Evolutionary conservation across 2,329 filamentous ascomycete species (phyloP).

Genomic region (Alternaria triticimaculans): DNA sequence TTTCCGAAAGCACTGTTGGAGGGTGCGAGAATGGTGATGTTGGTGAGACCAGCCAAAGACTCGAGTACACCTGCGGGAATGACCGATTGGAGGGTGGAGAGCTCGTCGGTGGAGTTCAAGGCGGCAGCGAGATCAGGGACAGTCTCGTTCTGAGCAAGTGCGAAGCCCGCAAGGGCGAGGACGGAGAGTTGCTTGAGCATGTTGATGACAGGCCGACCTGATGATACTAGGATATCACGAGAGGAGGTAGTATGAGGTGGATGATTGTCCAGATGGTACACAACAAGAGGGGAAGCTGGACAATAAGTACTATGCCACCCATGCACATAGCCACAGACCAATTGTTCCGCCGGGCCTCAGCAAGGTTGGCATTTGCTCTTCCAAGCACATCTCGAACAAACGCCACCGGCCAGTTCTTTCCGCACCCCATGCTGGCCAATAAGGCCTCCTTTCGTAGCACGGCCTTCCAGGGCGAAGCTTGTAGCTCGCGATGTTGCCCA

Average conservation of each 20-base stretch:
- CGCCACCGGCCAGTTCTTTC: slow-evolving; percentile 12
- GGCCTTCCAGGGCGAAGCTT: slow-evolving; percentile 18
- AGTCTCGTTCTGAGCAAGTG: slow-evolving; percentile 36
- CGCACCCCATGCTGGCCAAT: slow-evolving; percentile 24
- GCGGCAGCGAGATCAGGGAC: slow-evolving; percentile 25
- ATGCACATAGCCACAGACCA: slow-evolving; percentile 9
- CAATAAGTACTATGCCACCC: slow-evolving; percentile 24
- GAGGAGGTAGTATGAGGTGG: not conserved
- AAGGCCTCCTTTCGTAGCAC: slow-evolving; percentile 16
- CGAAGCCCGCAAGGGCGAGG: slow-evolving; percentile 44
- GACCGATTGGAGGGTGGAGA: slow-evolving; percentile 45
- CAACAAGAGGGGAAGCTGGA: slow-evolving; percentile 15
- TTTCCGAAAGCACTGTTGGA: slow-evolving; percentile 58
- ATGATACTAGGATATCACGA: not conserved
- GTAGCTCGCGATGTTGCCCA: slow-evolving; percentile 21
- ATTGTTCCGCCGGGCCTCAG: not conserved
- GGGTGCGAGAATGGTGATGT: slow-evolving; percentile 66
- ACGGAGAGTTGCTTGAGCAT: slow-evolving; percentile 52
- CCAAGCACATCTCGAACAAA: slow-evolving; percentile 16
- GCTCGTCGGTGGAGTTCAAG: slow-evolving; percentile 25
- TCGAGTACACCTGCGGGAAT: slow-evolving; percentile 48
- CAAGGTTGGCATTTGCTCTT: slow-evolving; percentile 16
- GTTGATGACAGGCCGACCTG: slow-evolving; percentile 8
- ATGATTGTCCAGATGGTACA: slow-evolving; percentile 1
- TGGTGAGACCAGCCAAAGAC: slow-evolving; percentile 49